phyloP scores from a whole-genome alignment of 371 early-diverging fungal species.

The Cokeromyces recurvatus region DNA sequence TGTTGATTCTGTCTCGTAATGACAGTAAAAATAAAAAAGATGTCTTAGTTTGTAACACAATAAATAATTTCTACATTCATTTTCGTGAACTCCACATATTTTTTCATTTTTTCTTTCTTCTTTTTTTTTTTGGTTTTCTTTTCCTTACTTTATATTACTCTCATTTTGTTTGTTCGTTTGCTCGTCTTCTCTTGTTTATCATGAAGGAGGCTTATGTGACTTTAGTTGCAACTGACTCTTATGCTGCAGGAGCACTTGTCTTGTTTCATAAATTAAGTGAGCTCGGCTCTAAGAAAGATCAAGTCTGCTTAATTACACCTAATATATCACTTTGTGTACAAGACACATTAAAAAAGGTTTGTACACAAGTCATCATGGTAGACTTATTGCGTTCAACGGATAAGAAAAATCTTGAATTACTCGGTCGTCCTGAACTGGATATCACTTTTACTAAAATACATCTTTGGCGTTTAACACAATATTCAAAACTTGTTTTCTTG shows the following conservation, averaged over 20 bases:
- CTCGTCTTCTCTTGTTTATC: too few relatives aligned
- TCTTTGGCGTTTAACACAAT: conserved; percentile 69
- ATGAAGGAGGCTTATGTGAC: conserved; percentile 65
- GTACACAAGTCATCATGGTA: conserved; percentile 64
- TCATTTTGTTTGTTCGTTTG: too few relatives aligned
- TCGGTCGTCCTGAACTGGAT: conserved; percentile 88
- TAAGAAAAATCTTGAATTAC: conserved; percentile 54
- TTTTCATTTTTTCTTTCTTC: neutral
- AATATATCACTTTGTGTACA: conserved; percentile 41
- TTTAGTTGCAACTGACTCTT: conserved; percentile 70
- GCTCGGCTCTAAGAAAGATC: conserved; percentile 51
- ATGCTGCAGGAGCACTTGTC: conserved; percentile 84
- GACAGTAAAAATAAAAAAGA: neutral
- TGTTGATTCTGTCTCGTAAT: too few relatives aligned
- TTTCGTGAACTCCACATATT: neutral
- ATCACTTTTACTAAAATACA: conserved; percentile 89
- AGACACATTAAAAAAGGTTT: conserved; percentile 42
- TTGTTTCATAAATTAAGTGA: conserved; percentile 74
- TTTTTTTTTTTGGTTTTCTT: conserved; percentile 1
- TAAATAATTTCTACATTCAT: too few relatives aligned
- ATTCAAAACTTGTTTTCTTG: conserved; percentile 72
- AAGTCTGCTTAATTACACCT: conserved; percentile 74
- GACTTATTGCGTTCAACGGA: conserved; percentile 50
- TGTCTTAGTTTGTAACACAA: conserved; percentile 7
- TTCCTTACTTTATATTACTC: too few relatives aligned